Base-by-base conservation (phyloP, 2,329 filamentous ascomycete species). In the Pyrenophora seminiperda region DNA sequence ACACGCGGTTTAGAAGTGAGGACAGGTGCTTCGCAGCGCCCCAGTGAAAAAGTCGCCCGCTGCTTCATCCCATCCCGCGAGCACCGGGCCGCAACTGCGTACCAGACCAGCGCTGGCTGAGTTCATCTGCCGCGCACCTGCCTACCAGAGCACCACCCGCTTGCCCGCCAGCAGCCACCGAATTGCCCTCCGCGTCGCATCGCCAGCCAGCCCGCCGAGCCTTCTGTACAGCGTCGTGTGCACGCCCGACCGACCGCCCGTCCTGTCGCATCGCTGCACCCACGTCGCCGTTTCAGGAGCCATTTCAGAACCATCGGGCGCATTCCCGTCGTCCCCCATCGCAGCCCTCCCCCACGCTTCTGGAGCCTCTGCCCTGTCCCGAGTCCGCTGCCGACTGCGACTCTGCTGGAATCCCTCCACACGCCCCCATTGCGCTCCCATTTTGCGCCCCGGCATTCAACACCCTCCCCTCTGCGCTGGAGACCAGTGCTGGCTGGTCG, bases 281-380 rank as follows among this genome's bases (percentile, higher is more conserved):
- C 33, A 56, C 58, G 56, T 68, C 62, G 66, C 43, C 59, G 69
- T 70, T 71, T 70, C 68, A 70, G 61, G 54, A 62, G 59, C 46
- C 53, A 63, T 65, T 63, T 56, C 56, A 58, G 52, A 58, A 58
- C 58, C 63, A 61, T 54, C 57, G 36, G 36, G 39, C 56, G 44
- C 55, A 55, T 58, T 54, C 54, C 54, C 56, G 54, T 50, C n/a
- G 45, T 53, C 43, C 54, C 54, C 24, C 31, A 45, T 43, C 46
- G 46, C 37, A 43, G 56, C 43, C 32, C 45, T 51, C 49, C 56
- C 57, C 59, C 54, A 63, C 63, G 57, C 55, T 52, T 42, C 39
- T 49, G 38, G 50, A 49, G 32, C 37, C 49, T 48, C 41, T 44
- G 52, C 51, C 38, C 41, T 43, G 32, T 45, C 50, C 47, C 41